Percentiles rank a stretch among this genome's conserved stretches.
Evolutionary conservation across 1,284 basidiomycete species (phyloP).

Genomic region (Marasmius fiardii): DNA sequence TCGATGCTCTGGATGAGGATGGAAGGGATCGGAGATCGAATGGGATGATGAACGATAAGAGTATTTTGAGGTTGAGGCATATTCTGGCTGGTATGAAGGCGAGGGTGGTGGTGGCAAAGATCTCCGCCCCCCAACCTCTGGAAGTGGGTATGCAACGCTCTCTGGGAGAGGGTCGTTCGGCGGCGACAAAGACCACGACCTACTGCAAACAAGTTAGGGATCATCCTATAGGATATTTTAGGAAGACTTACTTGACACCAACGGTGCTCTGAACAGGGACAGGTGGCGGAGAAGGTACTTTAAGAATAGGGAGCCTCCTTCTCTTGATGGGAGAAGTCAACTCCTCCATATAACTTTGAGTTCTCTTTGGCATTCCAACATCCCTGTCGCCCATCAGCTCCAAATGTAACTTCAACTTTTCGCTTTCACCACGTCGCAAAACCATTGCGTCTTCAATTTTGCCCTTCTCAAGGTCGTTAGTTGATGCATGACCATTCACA

Average conservation of each 20-base stretch:
- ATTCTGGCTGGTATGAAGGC: slow-evolving; percentile 3
- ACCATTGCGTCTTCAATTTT: slow-evolving; percentile 8
- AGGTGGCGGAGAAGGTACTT: slow-evolving; percentile 8
- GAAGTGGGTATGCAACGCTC: slow-evolving; percentile 19
- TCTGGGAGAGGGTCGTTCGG: slow-evolving; percentile 10
- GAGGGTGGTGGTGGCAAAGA: slow-evolving; percentile 5
- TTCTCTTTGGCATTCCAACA: slow-evolving; percentile 32
- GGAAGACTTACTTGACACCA: not conserved
- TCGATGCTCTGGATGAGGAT: not conserved
- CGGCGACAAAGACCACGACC: not conserved
- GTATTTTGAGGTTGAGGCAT: slow-evolving; percentile 16
- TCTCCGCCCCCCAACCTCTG: slow-evolving; percentile 9
- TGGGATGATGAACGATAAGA: not conserved
- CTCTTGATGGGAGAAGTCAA: slow-evolving; percentile 7
- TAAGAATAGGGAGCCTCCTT: not conserved
- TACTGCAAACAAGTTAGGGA: slow-evolving; percentile 7
- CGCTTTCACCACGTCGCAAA: slow-evolving; percentile 6
- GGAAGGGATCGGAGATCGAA: not conserved
- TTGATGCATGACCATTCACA: not conserved
- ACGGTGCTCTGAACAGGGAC: not conserved
- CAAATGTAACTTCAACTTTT: slow-evolving; percentile 19
- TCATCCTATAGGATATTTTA: slow-evolving; percentile 6
- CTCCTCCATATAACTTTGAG: slow-evolving; percentile 16
- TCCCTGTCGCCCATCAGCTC: slow-evolving; percentile 33
- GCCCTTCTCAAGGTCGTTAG: slow-evolving; percentile 20